These are phyloP conservation scores for Colletotrichum lentis DNA, from an alignment of 2,329 filamentous ascomycete genomes.

Conservation along the genomic window DNA sequence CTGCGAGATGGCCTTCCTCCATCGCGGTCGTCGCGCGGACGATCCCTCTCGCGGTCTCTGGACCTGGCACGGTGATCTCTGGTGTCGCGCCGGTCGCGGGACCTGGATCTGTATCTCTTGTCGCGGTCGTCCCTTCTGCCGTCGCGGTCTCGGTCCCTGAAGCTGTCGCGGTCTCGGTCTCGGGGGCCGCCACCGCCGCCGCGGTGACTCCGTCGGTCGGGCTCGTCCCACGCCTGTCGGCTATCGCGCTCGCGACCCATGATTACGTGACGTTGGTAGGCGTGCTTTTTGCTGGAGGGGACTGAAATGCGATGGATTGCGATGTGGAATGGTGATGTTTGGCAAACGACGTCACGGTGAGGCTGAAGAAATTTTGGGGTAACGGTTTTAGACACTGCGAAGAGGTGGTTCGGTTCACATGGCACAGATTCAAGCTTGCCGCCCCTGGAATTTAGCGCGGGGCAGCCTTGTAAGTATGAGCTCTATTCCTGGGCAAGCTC, in stretches of 20 bases:
- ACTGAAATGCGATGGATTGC: background rate
- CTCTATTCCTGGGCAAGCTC: constrained; percentile 12
- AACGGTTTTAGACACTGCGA: background rate
- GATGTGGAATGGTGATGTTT: background rate
- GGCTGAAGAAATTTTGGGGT: constrained; percentile 30
- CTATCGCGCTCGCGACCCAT: constrained; percentile 53
- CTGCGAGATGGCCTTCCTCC: constrained; percentile 47
- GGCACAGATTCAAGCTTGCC: constrained; percentile 11
- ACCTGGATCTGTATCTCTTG: constrained; percentile 47
- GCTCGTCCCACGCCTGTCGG: constrained; percentile 69
- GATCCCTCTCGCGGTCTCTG: constrained; percentile 49
- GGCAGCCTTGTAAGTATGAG: constrained; percentile 16
- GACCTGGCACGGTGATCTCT: constrained; percentile 40
- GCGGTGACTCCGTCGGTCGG: constrained; percentile 49
- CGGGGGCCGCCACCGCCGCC: constrained; percentile 45
- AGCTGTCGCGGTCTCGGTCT: constrained; percentile 44
- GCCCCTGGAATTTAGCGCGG: constrained; percentile 26
- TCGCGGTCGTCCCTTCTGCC: constrained; percentile 34
- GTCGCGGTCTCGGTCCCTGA: constrained; percentile 40
- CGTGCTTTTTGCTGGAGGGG: background rate
- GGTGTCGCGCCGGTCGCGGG: constrained; percentile 46
- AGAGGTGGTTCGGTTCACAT: background rate
- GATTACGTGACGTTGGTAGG: background rate
- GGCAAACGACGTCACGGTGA: constrained; percentile 27
- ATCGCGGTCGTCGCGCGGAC: constrained; percentile 49